Conservation (phyloP, 179 eudicot species). For the Corrigiola litoralis region DNA sequence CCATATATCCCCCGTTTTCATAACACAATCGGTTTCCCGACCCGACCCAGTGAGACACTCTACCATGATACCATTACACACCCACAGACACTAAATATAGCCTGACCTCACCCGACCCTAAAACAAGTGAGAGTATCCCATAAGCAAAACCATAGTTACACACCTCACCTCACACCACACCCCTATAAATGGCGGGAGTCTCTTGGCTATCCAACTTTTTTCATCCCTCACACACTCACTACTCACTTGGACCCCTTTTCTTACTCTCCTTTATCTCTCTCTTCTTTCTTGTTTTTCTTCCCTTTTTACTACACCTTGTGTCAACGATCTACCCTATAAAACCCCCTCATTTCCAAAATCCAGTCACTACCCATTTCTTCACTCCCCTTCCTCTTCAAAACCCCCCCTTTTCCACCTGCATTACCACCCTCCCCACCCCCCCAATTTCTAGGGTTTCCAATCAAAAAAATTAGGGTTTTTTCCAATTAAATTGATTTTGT, state of each 20-base stretch:
- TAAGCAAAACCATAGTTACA: not conserved
- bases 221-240: not conserved
- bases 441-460: not conserved
- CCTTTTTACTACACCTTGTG: conserved; percentile 19
- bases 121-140: too few relatives aligned
- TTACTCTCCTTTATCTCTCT: not conserved
- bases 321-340: conserved; percentile 28
- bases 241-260: too few relatives aligned
- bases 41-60: too few relatives aligned
- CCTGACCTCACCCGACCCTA: too few relatives aligned
- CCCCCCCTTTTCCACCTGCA: not conserved
- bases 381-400: not conserved
- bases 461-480: conserved; percentile 30
- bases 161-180: too few relatives aligned
- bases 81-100: too few relatives aligned
- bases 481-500: not conserved
- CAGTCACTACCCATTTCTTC: not conserved
- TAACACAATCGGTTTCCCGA: too few relatives aligned
- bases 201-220: not conserved
- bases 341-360: conserved; percentile 15
- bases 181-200: conserved; percentile 40
- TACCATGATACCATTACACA: too few relatives aligned
- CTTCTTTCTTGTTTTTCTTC: not conserved
- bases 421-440: too few relatives aligned
- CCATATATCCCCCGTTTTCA: too few relatives aligned